Evolutionary conservation across 2,329 filamentous ascomycete genomes (phyloP), one percentile per base, ranked within the genome.

Genomic region (Phaeophleospora eucalypticola): DNA sequence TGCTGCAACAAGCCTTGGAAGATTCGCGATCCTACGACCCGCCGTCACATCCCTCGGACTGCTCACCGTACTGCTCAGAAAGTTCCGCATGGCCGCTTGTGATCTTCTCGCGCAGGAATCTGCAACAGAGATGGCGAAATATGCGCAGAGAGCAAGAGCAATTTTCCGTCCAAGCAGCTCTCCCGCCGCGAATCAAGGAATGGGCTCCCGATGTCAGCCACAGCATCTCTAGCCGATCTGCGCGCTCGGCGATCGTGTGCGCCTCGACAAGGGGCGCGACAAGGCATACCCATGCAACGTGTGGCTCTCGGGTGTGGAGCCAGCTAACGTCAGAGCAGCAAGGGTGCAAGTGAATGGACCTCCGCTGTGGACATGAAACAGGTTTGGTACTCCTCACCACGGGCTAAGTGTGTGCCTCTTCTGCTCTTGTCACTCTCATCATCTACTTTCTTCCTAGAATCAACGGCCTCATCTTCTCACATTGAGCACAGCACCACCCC

Each of bases 361-460:
- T 29, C 12, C 12, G 24, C 24, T 6, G 24, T 12, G n/a, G 24
- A 29, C 24, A 29, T 36, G 49, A 58, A 58, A 57, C 56, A 57
- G 56, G 56, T 57, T 58, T 58, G 52, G 41, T 36, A 35, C 33
- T 40, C 41, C 49, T 49, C 21, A 29, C 37, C 24, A 27, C 39
- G 35, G 41, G 33, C 41, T 48, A 46, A 49, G 42, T 54, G 41
- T 45, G 43, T 40, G 18, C 46, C 41, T 46, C 43, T 44, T 43
- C 24, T 46, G 44, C 45, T 39, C 41, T 24, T 29, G 17, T 36
- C 37, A 19, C 42, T 51, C 29, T 32, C 19, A 15, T 36, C 10
- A 20, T 18, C 46, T 42, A 41, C 42, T 39, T 16, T 20, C 17
- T 34, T 27, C 17, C 27, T 24, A 17, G 24, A 18, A 14, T 33